Evolutionary conservation across 2,329 filamentous ascomycete genomes (phyloP).

Genomic region (Phialemonium atrogriseum): DNA sequence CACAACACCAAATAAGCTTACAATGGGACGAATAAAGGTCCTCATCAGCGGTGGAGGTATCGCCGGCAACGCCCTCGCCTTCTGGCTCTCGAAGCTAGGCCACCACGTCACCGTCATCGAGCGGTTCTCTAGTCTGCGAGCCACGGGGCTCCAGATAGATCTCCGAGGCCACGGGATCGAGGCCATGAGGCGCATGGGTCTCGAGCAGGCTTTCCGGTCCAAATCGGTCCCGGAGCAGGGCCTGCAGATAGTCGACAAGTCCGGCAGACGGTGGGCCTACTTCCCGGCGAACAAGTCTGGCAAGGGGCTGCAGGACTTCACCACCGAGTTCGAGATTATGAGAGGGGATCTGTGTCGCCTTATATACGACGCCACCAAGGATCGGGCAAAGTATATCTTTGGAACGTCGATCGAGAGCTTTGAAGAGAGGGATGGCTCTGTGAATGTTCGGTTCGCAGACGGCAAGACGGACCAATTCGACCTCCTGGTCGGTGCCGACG

Average conservation of each 20-base stretch:
- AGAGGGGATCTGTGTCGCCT: constrained; percentile 41
- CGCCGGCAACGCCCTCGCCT: constrained; percentile 35
- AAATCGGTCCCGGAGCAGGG: constrained; percentile 37
- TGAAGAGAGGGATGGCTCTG: constrained; percentile 1
- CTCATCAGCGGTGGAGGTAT: constrained; percentile 27
- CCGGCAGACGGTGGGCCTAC: constrained; percentile 27
- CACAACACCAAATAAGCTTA: neutral
- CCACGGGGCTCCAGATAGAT: constrained; percentile 44
- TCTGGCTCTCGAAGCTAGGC: constrained; percentile 33
- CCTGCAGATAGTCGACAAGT: constrained; percentile 30
- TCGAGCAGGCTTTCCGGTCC: constrained; percentile 33
- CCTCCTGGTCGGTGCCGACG: constrained; percentile 44
- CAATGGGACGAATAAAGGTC: constrained; percentile 15
- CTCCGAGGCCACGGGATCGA: constrained; percentile 41
- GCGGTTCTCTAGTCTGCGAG: constrained; percentile 29
- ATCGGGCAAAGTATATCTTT: neutral
- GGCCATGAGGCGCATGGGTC: constrained; percentile 41
- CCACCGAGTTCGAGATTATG: constrained; percentile 53
- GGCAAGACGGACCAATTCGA: constrained; percentile 28
- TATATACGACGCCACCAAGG: constrained; percentile 2
- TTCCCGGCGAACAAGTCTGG: constrained; percentile 29
- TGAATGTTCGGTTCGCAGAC: constrained; percentile 21
- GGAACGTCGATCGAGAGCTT: constrained; percentile 4
- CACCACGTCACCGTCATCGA: constrained; percentile 34
- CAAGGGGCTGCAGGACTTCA: constrained; percentile 31